Base-by-base conservation (phyloP, 345 rosid species). In the Bretschneidera sinensis region DNA sequence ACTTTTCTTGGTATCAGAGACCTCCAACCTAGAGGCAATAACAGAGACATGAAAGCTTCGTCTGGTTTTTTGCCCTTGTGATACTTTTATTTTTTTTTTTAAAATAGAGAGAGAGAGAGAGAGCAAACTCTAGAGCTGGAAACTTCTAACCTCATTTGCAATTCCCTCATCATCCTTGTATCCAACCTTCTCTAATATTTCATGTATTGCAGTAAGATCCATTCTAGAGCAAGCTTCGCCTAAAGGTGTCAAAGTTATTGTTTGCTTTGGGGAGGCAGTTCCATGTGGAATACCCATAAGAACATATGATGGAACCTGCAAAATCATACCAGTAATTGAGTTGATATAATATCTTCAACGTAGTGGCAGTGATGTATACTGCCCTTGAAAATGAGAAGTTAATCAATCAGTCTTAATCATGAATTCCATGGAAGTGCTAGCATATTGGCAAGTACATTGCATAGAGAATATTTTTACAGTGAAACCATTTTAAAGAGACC, bases 101-200 rank as follows among this genome's bases (percentile, higher is more conserved):
- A 4, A 39, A 39, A 14, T 39, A 21, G 53, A 34, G 17, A 48
- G 55, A 34, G 13, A 48, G 34, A 34, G 13, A 6, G 11, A n/a
- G n/a, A 20, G 24, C 1, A 51, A 4, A 21, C 24, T n/a, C n/a
- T n/a, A 24, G 25, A 18, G n/a, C 17, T 19, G n/a, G 64, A 28
- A 35, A 61, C 21, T 22, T 54, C 74, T 67, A 28, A 86, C 96
- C 89, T 86, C 96, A 79, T 81, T 86, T 63, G 94, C 94, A 48
- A 79, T 64, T 16, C 94, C 96, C 50, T 86, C 94, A 33, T 89
- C 96, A 33, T 89, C 94, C 70, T 81, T 84, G 77, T 89, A 89
- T 57, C 96, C 96, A 24, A 63, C 39, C 71, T 82, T 84, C 57
- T 86, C 94, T 16, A 89, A 80, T 63, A 89, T 76, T 70, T 84